Conservation (phyloP, 768 basidiomycete species). For the Lactifluus hygrophoroides region DNA sequence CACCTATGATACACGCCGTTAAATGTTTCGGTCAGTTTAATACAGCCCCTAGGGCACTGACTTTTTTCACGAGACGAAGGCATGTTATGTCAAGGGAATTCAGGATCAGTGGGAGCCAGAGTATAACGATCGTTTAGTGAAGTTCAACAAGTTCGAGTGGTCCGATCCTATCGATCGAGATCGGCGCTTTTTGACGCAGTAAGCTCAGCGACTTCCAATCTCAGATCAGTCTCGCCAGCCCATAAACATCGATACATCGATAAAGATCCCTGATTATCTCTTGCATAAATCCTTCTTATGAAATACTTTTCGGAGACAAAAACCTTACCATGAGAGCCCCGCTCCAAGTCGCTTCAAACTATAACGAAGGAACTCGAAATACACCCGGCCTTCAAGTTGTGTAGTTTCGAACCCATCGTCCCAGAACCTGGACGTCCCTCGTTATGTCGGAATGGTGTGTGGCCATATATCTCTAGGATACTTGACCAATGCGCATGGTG, state of each 20-base stretch:
- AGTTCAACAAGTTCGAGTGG: neutral
- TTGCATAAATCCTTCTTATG: conserved; percentile 27
- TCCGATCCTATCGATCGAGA: neutral
- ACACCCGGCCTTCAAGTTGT: neutral
- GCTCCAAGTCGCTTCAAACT: conserved; percentile 19
- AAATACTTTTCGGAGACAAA: conserved; percentile 25
- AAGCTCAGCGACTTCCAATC: neutral
- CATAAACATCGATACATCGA: conserved; percentile 23
- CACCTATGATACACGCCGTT: neutral
- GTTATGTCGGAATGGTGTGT: conserved; percentile 23
- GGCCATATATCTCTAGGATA: conserved; percentile 24
- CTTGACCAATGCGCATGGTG: conserved; percentile 24
- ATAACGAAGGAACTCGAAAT: conserved; percentile 23
- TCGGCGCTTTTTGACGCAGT: neutral
- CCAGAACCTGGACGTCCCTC: neutral
- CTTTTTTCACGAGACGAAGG: neutral
- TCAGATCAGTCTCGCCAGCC: neutral
- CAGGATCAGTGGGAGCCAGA: too few relatives aligned
- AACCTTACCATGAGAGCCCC: conserved; percentile 28
- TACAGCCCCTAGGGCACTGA: neutral
- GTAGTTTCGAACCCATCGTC: conserved; percentile 14
- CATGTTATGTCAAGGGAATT: neutral
- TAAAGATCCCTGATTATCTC: conserved; percentile 20
- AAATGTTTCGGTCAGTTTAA: neutral
- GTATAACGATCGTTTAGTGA: too few relatives aligned